Evolutionary conservation across 148 eudicot species (phyloP).

Genomic region (Vaccinium darrowii): DNA sequence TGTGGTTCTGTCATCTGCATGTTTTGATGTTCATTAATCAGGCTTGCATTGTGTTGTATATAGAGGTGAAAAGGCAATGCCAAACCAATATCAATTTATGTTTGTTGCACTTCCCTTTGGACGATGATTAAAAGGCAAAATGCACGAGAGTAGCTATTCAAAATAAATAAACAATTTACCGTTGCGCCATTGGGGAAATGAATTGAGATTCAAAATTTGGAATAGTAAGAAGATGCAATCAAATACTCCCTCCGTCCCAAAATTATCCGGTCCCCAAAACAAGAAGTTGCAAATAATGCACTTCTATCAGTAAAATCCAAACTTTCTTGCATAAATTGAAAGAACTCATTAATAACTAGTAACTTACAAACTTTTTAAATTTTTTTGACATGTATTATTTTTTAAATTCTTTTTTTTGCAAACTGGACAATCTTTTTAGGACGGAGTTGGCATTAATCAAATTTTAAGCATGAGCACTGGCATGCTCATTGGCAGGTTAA

Average conservation of each 20-base stretch:
- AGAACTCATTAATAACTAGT: neutral
- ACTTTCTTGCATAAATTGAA: neutral
- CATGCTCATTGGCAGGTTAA: neutral
- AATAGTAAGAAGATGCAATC: neutral
- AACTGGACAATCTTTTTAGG: neutral
- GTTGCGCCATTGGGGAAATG: neutral
- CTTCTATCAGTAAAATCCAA: too few relatives aligned
- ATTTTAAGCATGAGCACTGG: neutral
- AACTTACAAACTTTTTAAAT: neutral
- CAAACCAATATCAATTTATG: neutral
- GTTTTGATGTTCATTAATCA: neutral
- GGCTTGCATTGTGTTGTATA: neutral
- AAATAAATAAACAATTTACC: neutral
- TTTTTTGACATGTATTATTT: neutral
- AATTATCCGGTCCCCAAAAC: neutral
- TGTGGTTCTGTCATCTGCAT: neutral
- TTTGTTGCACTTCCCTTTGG: neutral
- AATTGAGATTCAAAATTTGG: neutral
- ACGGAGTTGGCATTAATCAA: neutral
- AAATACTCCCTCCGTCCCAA: neutral
- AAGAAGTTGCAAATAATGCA: neutral
- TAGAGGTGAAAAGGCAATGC: neutral
- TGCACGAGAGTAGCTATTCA: neutral
- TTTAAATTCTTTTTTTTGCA: neutral
- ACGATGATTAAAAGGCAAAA: neutral